Conservation (phyloP, 2,329 filamentous ascomycete genomes). For the Nannizziopsis barbatae region DNA sequence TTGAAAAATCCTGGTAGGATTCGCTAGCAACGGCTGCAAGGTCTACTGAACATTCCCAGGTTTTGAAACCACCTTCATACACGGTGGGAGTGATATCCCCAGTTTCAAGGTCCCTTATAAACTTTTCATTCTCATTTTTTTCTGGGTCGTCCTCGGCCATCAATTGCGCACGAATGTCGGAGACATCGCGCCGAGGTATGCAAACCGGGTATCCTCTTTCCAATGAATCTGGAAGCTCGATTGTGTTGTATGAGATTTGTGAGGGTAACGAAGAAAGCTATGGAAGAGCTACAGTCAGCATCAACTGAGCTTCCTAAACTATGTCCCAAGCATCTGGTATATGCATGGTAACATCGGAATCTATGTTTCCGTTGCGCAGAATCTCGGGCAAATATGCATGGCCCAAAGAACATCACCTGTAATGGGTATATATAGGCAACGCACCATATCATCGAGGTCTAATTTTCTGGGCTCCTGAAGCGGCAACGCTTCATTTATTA, state of each 20-base stretch:
- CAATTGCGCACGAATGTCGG: constrained; percentile 52
- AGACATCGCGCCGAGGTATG: constrained; percentile 49
- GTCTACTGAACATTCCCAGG: constrained; percentile 50
- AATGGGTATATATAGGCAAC: constrained; percentile 17
- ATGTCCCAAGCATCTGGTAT: not conserved
- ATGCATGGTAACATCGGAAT: too few species aligned
- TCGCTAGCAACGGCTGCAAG: constrained; percentile 21
- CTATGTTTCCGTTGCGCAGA: too few species aligned
- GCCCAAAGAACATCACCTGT: too few species aligned
- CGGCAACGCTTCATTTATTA: constrained; percentile 9
- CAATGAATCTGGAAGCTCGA: constrained; percentile 30
- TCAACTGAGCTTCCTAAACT: not conserved
- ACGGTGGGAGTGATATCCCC: constrained; percentile 49
- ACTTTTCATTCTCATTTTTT: constrained; percentile 32
- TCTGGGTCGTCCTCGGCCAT: constrained; percentile 46
- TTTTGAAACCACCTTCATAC: constrained; percentile 59
- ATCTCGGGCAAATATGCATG: too few species aligned
- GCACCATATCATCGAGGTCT: constrained; percentile 40
- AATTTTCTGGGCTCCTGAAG: constrained; percentile 27
- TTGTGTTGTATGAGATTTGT: constrained; percentile 48
- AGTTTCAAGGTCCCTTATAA: constrained; percentile 41
- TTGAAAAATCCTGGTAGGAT: not conserved
- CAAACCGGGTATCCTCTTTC: constrained; percentile 13
- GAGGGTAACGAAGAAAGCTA: constrained; percentile 47
- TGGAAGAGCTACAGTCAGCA: not conserved